Base-by-base conservation (phyloP, 495 filamentous ascomycete species). In the Talaromyces borbonicus region DNA sequence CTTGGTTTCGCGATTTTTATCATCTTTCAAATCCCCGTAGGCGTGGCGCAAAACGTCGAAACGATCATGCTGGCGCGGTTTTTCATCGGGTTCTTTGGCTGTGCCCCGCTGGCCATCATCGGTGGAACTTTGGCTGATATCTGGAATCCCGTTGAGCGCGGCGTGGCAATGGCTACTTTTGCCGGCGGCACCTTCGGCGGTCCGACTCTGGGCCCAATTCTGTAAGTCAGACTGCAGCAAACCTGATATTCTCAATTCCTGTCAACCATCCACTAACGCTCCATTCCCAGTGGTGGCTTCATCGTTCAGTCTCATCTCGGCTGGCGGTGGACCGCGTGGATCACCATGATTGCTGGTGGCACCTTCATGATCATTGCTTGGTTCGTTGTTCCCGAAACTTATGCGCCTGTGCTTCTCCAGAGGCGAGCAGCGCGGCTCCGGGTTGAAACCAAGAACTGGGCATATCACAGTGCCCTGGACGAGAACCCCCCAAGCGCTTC, bases 301-400 rank as follows among this genome's bases (percentile, higher is more conserved):
- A 67, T 80, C 40, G 72, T 68, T 4, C 63, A 72, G 15, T 68
- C 62, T 12, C 63, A 74, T 40, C 67, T 81, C 2, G 72, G 69
- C 45, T 83, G 81, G 80, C 64, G 77, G 27, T 84, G 81, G 78
- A 78, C 76, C 0, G 73, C 67, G 9, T 87, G 74, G 72, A 69
- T 83, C 30, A 79, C 74, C 4, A 50, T 75, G n/a, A 80, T 86
- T 48, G 63, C 78, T 31, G 65, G 63, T 0, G 58, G 62, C 12
- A 54, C 68, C 18, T 72, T 77, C 44, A 74, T 75, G 30, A 47
- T 70, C 1, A 31, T 75, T 15, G 62, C 69, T 15, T 61, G 71
- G 11, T 54, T 81, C 27, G 60, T 75, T 38, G 63, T 80, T 11
- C 73, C 73, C 1, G 83, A 87, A 58, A 83, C 81, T 1, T 80